phyloP scores from a whole-genome alignment of 768 basidiomycete genomes.

The Amylocystis lapponica region DNA sequence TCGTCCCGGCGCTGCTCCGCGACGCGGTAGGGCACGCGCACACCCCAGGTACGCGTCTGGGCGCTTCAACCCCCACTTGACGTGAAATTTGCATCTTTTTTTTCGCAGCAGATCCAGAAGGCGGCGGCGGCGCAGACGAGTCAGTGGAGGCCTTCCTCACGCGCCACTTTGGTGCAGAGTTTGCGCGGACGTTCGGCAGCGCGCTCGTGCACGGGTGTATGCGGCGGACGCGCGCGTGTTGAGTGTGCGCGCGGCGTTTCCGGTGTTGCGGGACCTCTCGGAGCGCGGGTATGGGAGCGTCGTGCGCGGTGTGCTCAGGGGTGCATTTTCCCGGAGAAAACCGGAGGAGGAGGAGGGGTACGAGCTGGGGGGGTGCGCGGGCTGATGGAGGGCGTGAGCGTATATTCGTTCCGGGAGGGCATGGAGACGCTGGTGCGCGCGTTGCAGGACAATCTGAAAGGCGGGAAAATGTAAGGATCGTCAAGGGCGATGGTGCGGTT shows the following conservation, averaged over 20 bases:
- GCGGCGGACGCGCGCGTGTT: conserved; percentile 75
- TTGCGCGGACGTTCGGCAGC: conserved; percentile 69
- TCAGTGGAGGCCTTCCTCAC: conserved; percentile 73
- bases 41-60: not conserved
- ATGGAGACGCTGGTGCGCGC: conserved; percentile 59
- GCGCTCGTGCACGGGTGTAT: conserved; percentile 90
- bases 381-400: conserved; percentile 54
- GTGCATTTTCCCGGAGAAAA: not conserved
- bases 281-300: conserved; percentile 66
- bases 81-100: too few species aligned
- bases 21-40: conserved; percentile 45
- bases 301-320: conserved; percentile 47
- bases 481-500: conserved; percentile 35
- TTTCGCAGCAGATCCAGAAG: not conserved
- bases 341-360: conserved; percentile 26
- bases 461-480: conserved; percentile 54
- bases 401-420: conserved; percentile 81
- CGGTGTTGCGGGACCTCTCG: conserved; percentile 65
- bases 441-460: conserved; percentile 43
- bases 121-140: too few species aligned
- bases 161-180: conserved; percentile 62
- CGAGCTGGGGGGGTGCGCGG: conserved; percentile 42
- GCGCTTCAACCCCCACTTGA: too few species aligned
- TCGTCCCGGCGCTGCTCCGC: conserved; percentile 48
- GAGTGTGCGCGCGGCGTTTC: conserved; percentile 75